Evolutionary conservation across 2,329 filamentous ascomycete species (phyloP).

Genomic region (Alternaria brassicae): DNA sequence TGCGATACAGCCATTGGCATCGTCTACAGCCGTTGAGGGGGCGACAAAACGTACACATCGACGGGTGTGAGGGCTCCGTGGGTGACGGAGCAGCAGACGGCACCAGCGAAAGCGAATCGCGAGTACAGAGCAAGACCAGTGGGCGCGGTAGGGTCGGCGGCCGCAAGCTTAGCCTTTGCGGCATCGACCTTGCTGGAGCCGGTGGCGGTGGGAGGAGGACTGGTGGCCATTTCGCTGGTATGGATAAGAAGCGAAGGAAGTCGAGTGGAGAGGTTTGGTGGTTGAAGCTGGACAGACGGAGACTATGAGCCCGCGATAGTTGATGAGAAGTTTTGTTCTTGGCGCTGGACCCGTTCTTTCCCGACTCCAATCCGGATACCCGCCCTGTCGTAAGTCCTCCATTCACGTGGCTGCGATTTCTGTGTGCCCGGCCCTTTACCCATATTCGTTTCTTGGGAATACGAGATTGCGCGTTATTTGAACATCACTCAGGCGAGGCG

Average conservation of each 20-base stretch:
- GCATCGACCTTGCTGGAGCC: constrained; percentile 62
- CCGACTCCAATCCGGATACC: constrained; percentile 23
- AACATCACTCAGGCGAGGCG: not conserved
- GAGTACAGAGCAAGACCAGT: constrained; percentile 81
- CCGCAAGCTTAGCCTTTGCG: constrained; percentile 56
- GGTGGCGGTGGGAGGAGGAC: constrained; percentile 56
- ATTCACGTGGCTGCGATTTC: constrained; percentile 21
- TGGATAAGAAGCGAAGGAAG: constrained; percentile 30
- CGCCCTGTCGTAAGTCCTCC: constrained; percentile 16
- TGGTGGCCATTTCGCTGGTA: constrained; percentile 40
- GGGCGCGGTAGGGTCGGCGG: constrained; percentile 61
- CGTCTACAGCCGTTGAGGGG: constrained; percentile 6
- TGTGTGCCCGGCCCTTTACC: constrained; percentile 14
- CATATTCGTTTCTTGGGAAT: not conserved
- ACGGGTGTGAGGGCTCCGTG: constrained; percentile 97
- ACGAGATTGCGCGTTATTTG: not conserved
- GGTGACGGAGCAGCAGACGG: constrained; percentile 97
- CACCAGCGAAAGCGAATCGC: constrained; percentile 95
- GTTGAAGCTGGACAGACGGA: constrained; percentile 27
- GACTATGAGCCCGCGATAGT: constrained; percentile 24
- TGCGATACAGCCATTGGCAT: constrained; percentile 39
- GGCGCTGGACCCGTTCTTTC: constrained; percentile 21
- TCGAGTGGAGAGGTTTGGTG: constrained; percentile 36
- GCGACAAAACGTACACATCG: constrained; percentile 84
- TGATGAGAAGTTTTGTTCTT: constrained; percentile 30